Evolutionary conservation across 306 rosid species (phyloP), one percentile per base, ranked within the genome.

Genomic region (Casuarina glauca): DNA sequence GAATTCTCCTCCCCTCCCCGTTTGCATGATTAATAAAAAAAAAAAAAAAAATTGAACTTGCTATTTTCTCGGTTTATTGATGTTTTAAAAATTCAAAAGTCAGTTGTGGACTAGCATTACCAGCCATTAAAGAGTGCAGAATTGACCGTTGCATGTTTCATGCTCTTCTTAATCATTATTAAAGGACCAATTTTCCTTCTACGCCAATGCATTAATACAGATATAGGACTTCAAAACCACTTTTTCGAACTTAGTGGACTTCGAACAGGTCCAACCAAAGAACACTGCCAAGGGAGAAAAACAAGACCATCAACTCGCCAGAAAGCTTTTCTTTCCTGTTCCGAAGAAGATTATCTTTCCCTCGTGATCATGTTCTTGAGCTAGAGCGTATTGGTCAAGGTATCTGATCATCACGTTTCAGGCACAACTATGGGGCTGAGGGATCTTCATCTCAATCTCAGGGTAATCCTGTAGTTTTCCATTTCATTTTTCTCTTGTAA

Each of bases 391-490:
- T 72, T 81, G 77, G 72, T 69, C 50, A 16, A 52, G 11, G 20
- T 1, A 19, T 69, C 58, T 60, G 32, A 26, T 73, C 41, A 72
- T 38, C 74, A n/a, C 5, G 61, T 73, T 69, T 62, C 84, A 60
- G 54, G 42, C 60, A 67, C 6, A 20, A 16, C 13, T 54, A 80
- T 87, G 88, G 80, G 74, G 26, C 76, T 85, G 72, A 78, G 68
- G 61, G 87, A 87, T 82, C 75, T 87, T 85, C 85, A 68, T 54
- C 78, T 79, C 80, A 87, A 78, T 75, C 62, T 72, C 77, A 87
- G 70, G 84, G 91, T 85, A 82, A 19, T 39, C 51, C 32, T 0
- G 35, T n/a, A 17, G 32, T 66, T 51, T 66, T 12, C 66, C 72
- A 68, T 41, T 43, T 19, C 17, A 36, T 73, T 67, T 55, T 74